phyloP scores from a whole-genome alignment of 106 monocot species.

The Dioscorea dumetorum region DNA sequence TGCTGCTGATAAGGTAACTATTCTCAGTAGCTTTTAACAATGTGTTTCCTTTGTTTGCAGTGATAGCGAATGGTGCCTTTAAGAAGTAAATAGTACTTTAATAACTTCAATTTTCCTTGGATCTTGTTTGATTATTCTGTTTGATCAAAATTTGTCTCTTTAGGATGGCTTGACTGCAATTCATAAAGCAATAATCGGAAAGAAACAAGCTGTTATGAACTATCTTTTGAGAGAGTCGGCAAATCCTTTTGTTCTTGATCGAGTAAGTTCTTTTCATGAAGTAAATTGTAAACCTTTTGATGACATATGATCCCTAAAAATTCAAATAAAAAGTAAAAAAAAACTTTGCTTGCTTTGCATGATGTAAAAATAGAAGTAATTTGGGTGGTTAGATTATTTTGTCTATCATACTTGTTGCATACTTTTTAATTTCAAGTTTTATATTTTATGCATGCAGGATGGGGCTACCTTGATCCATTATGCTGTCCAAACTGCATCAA shows the following conservation, averaged over 20 bases:
- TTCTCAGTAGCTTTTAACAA: not conserved
- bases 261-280: slow-evolving; percentile 28
- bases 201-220: slow-evolving; percentile 80
- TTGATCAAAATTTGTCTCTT: slow-evolving; percentile 1
- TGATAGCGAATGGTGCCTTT: not conserved
- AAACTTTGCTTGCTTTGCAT: no score
- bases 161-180: slow-evolving; percentile 88
- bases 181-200: slow-evolving; percentile 85
- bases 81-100: not conserved
- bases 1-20: slow-evolving; percentile 61
- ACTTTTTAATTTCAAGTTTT: no score
- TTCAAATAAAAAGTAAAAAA: no score
- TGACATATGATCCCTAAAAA: no score
- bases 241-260: slow-evolving; percentile 79
- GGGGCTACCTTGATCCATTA: slow-evolving; percentile 96
- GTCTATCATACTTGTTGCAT: no score
- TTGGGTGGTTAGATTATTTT: no score
- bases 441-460: slow-evolving; percentile 34
- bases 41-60: not conserved
- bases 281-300: no score
- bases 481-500: slow-evolving; percentile 84
- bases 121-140: slow-evolving; percentile 1
- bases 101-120: not conserved
- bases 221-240: slow-evolving; percentile 92
- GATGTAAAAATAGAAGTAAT: no score